phyloP scores from a whole-genome alignment of 139 green algal species.

The Closterium sp. region DNA sequence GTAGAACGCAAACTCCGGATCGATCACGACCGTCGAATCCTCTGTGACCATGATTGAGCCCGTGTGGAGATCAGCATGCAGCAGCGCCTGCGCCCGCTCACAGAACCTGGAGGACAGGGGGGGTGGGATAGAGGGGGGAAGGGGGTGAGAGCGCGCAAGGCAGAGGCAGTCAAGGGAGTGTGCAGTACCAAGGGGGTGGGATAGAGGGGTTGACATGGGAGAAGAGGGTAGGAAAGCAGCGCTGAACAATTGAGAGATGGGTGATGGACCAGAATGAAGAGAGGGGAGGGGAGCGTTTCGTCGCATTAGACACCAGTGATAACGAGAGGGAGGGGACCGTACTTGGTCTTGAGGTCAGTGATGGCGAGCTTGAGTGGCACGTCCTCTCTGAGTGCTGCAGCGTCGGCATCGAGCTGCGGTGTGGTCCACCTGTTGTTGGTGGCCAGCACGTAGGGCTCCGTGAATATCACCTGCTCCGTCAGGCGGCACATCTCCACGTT shows the following conservation, averaged over 20 bases:
- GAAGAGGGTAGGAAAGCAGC: background rate
- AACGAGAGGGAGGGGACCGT: background rate
- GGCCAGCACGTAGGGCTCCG: constrained; percentile 78
- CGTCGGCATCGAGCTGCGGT: constrained; percentile 80
- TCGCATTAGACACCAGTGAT: background rate
- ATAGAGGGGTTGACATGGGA: background rate
- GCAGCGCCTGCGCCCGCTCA: constrained; percentile 73
- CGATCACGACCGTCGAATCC: constrained; percentile 65
- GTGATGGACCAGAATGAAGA: background rate
- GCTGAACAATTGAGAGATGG: background rate
- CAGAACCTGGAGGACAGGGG: constrained; percentile 63
- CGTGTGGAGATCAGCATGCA: constrained; percentile 98
- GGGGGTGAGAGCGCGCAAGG: background rate
- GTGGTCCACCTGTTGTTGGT: constrained; percentile 75
- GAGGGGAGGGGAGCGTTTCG: background rate
- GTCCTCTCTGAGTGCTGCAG: constrained; percentile 68
- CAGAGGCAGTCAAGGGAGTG: background rate
- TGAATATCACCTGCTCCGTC: constrained; percentile 96
- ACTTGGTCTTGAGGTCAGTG: constrained; percentile 67
- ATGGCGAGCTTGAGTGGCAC: constrained; percentile 66
- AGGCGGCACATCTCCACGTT: constrained; percentile 90
- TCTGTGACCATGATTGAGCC: constrained; percentile 85
- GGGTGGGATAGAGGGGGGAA: background rate
- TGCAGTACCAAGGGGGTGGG: background rate
- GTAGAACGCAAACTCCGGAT: constrained; percentile 95